These are phyloP conservation scores for Iodosphaeria phyllophila DNA, from an alignment of 2,329 filamentous ascomycete genomes.

Conservation along the genomic window DNA sequence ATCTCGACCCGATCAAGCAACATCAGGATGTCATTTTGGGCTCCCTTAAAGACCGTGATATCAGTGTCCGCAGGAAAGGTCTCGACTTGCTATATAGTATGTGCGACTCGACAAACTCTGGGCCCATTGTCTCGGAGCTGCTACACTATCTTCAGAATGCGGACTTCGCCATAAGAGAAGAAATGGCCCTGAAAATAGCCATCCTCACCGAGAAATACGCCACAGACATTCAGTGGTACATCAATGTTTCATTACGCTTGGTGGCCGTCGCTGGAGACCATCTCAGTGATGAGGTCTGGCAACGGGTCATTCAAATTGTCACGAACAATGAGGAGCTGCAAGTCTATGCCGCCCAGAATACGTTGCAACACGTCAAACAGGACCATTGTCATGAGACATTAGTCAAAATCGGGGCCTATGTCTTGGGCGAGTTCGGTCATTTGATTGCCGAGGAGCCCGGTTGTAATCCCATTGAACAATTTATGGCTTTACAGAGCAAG, in stretches of 20 bases:
- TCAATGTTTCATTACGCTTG: slow-evolving; percentile 85
- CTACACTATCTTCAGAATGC: slow-evolving; percentile 89
- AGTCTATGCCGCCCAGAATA: slow-evolving; percentile 87
- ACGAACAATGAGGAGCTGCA: slow-evolving; percentile 98
- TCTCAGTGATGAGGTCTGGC: slow-evolving; percentile 98
- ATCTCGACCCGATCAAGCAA: slow-evolving; percentile 91
- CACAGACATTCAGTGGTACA: slow-evolving; percentile 97
- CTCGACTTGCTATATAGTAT: slow-evolving; percentile 97
- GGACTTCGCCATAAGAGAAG: slow-evolving; percentile 93
- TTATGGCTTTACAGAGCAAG: slow-evolving; percentile 79
- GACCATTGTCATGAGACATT: slow-evolving; percentile 93
- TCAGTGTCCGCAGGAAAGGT: slow-evolving; percentile 89
- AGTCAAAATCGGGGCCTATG: slow-evolving; percentile 93
- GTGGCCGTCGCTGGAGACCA: slow-evolving; percentile 96
- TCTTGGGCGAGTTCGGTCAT: slow-evolving; percentile 93
- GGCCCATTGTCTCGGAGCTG: slow-evolving; percentile 82
- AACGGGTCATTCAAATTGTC: slow-evolving; percentile 94
- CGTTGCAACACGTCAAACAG: slow-evolving; percentile 77
- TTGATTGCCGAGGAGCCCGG: slow-evolving; percentile 81
- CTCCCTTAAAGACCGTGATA: slow-evolving; percentile 86
- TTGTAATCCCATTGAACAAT: slow-evolving; percentile 94
- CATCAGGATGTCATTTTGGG: slow-evolving; percentile 93
- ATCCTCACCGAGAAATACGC: slow-evolving; percentile 98
- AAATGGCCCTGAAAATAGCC: slow-evolving; percentile 98
- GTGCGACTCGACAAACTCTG: slow-evolving; percentile 92